Percentiles rank a stretch among this genome's conserved stretches.
Conservation (phyloP, 2,329 filamentous ascomycete species). For the Aspergillus jensenii region DNA sequence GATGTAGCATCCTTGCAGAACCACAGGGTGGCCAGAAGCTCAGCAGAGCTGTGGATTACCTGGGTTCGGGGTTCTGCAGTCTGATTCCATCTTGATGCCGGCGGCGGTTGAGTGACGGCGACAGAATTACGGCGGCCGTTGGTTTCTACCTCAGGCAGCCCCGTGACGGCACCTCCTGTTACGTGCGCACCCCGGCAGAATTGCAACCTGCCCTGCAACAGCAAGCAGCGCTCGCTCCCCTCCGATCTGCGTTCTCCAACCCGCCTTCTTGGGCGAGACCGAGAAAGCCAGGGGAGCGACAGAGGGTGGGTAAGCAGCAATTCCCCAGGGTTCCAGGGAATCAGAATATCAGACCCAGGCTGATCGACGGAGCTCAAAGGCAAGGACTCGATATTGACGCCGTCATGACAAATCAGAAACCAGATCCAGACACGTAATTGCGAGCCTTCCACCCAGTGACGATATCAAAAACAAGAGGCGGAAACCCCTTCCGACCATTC, state of each 20-base stretch:
- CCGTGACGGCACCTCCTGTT: not conserved
- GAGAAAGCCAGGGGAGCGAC: not conserved
- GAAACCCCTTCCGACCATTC: not conserved
- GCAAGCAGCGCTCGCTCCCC: not conserved
- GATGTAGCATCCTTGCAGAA: not conserved
- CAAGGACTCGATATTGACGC: not conserved
- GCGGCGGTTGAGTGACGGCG: not conserved
- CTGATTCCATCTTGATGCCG: slow-evolving; percentile 4
- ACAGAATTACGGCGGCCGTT: not conserved
- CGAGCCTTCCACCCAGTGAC: not conserved
- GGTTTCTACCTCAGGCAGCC: not conserved
- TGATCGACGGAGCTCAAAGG: not conserved
- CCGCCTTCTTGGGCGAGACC: not conserved
- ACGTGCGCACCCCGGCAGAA: not conserved
- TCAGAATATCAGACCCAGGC: not conserved
- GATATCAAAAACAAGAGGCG: not conserved
- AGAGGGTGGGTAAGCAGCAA: not conserved
- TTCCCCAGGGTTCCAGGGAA: not conserved
- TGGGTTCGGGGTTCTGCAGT: not conserved
- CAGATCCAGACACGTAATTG: not conserved
- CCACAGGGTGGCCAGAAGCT: not conserved
- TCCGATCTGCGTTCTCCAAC: not conserved
- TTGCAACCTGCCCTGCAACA: no score
- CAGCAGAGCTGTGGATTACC: not conserved
- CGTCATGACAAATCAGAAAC: not conserved